Evolutionary conservation across 441 rosid genomes (phyloP), one percentile per base, ranked within the genome.

Genomic region (Sinapis alba): DNA sequence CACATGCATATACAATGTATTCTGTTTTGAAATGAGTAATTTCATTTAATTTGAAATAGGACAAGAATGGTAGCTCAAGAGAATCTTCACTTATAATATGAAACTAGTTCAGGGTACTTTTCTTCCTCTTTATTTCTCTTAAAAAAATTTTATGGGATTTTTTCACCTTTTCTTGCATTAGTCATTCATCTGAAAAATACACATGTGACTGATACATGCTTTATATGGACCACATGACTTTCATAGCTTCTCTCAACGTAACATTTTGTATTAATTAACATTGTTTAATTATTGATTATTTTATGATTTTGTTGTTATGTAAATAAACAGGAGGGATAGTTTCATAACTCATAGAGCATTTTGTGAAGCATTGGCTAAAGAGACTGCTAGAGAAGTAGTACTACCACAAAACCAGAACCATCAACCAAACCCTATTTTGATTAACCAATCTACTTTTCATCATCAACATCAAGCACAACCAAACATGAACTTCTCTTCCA

Each of bases 341-440:
- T 80, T 80, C 71, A 80, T 71, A 13, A 80, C 83, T 66, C 83
- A 80, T 61, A 80, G 83, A 80, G 83, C 83, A 75, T 80, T 80
- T 68, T 80, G 83, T 80, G 83, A 80, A 75, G 83, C 83, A 13
- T 54, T 80, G 59, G 83, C 80, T 1, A 67, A 62, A 75, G 95
- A 92, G 54, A 87, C 88, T 41, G 83, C 85, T 32, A 87, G 89
- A 76, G 78, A 85, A 62, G 83, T 27, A 59, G 79, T 69, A 62
- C 26, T 62, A 53, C 78, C 56, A 76, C 81, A 60, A 79, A 81
- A 76, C 80, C 88, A 78, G 28, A 62, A 77, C 24, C 67, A 36
- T 56, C 72, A 77, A 56, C 54, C 72, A 53, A 74, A 53, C 34
- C 45, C 64, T 32, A 62, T 50, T 60, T 13, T 72, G 53, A 68